Evolutionary conservation across 306 rosid genomes (phyloP).

Genomic region (Lathyrus oleraceus): DNA sequence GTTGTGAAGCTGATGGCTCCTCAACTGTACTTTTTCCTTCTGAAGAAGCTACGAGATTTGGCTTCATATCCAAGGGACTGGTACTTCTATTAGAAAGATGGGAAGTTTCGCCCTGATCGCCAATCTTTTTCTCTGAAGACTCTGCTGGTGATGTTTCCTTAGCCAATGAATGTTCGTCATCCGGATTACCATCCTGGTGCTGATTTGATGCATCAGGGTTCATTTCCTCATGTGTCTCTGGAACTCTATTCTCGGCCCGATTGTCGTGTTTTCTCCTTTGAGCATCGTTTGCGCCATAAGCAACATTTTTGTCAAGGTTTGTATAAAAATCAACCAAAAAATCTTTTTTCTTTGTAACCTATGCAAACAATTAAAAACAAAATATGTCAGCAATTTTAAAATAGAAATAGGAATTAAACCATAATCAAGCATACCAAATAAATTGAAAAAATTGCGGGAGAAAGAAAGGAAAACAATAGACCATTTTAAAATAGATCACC

Average conservation of each 20-base stretch:
- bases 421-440: not conserved
- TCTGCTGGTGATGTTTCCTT: constrained; percentile 34
- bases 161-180: constrained; percentile 32
- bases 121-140: constrained; percentile 38
- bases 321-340: constrained; percentile 74
- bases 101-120: constrained; percentile 41
- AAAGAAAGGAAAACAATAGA: constrained; percentile 9
- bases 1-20: constrained; percentile 44
- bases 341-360: constrained; percentile 93
- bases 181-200: constrained; percentile 34
- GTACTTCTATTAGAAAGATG: constrained; percentile 29
- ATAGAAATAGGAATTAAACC: not conserved
- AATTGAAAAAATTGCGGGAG: not conserved
- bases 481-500: constrained; percentile 7
- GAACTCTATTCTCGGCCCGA: constrained; percentile 41
- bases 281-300: constrained; percentile 65
- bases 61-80: constrained; percentile 37
- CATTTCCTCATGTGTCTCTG: constrained; percentile 34
- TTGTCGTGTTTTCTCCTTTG: constrained; percentile 42
- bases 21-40: constrained; percentile 40
- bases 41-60: constrained; percentile 17
- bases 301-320: constrained; percentile 75
- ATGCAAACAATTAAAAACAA: constrained; percentile 19
- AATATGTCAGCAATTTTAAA: constrained; percentile 18
- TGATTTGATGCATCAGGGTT: constrained; percentile 27